phyloP scores from a whole-genome alignment of 2,329 filamentous ascomycete genomes.

The Trichoderma sp. region DNA sequence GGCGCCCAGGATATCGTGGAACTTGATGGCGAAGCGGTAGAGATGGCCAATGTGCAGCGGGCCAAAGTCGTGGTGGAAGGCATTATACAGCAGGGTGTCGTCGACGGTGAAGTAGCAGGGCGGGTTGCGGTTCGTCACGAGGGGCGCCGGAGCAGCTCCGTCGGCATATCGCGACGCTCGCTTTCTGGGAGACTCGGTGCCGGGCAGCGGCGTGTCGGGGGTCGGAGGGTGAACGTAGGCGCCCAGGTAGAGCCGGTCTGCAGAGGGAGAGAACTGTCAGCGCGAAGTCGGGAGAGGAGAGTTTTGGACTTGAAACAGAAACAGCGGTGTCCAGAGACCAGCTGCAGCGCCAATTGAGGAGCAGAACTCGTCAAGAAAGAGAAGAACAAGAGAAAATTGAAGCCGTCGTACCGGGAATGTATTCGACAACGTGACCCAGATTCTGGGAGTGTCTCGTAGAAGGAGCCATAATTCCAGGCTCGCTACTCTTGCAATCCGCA shows the following conservation, averaged over 20 bases:
- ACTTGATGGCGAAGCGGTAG: slow-evolving; percentile 92
- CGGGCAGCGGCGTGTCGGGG: slow-evolving; percentile 83
- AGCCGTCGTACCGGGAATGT: slow-evolving; percentile 75
- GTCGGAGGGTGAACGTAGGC: slow-evolving; percentile 84
- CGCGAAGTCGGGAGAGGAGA: slow-evolving; percentile 30
- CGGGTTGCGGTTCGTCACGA: slow-evolving; percentile 45
- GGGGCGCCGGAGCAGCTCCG: slow-evolving; percentile 49
- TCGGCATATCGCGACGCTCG: slow-evolving; percentile 61
- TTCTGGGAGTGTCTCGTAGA: slow-evolving; percentile 55
- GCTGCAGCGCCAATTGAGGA: background rate
- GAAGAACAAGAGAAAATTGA: background rate
- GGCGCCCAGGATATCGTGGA: slow-evolving; percentile 92
- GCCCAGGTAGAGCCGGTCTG: slow-evolving; percentile 93
- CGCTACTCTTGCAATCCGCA: background rate
- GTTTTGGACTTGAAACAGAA: background rate
- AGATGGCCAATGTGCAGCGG: slow-evolving; percentile 96
- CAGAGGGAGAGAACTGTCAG: slow-evolving; percentile 23
- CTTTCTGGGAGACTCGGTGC: slow-evolving; percentile 68
- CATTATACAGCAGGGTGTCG: slow-evolving; percentile 90
- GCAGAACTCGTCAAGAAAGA: background rate
- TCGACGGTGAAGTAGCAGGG: slow-evolving; percentile 97
- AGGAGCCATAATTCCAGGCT: slow-evolving; percentile 50
- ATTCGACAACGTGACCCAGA: slow-evolving; percentile 90
- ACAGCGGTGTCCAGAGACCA: background rate
- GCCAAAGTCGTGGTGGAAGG: slow-evolving; percentile 97